Conservation (phyloP, 1,139 yeast species). For the Pichia sp. region DNA sequence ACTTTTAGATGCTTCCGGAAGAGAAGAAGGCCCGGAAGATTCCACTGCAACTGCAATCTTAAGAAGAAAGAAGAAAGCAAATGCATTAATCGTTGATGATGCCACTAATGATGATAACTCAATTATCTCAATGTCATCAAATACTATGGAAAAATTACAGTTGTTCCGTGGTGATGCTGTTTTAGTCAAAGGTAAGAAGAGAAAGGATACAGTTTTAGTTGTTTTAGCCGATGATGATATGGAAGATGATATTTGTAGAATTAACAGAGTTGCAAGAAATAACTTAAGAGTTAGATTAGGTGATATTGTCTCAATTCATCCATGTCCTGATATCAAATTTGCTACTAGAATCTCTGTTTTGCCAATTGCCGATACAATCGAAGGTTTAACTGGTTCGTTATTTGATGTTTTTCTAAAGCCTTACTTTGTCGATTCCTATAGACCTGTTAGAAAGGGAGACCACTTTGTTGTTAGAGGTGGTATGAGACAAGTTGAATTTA, state of each 20-base stretch:
- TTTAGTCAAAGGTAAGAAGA: constrained; percentile 93
- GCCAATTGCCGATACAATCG: constrained; percentile 97
- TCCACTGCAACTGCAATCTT: constrained; percentile 95
- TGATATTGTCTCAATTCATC: constrained; percentile 83
- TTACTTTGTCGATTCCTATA: constrained; percentile 95
- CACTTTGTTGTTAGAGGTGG: constrained; percentile 96
- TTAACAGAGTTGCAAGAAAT: constrained; percentile 93
- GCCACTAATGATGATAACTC: constrained; percentile 97
- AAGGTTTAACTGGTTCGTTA: constrained; percentile 95
- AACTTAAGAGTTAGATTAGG: constrained; percentile 92
- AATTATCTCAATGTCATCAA: constrained; percentile 87
- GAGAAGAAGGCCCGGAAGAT: constrained; percentile 40
- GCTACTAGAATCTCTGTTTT: constrained; percentile 90
- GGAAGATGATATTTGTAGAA: constrained; percentile 91
- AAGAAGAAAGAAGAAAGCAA: constrained; percentile 96
- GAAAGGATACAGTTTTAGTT: constrained; percentile 96
- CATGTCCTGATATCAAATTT: constrained; percentile 97
- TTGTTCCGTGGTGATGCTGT: constrained; percentile 98
- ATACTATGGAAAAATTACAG: constrained; percentile 92
- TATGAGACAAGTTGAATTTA: constrained; percentile 98
- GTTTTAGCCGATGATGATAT: constrained; percentile 95
- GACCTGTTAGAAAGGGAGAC: constrained; percentile 98
- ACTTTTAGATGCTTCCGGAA: constrained; percentile 31
- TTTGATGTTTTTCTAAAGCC: constrained; percentile 97
- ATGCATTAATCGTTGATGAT: constrained; percentile 89